Evolutionary conservation across 176 grass and related monocot genomes (phyloP).

Genomic region (Carex myosuroides): DNA sequence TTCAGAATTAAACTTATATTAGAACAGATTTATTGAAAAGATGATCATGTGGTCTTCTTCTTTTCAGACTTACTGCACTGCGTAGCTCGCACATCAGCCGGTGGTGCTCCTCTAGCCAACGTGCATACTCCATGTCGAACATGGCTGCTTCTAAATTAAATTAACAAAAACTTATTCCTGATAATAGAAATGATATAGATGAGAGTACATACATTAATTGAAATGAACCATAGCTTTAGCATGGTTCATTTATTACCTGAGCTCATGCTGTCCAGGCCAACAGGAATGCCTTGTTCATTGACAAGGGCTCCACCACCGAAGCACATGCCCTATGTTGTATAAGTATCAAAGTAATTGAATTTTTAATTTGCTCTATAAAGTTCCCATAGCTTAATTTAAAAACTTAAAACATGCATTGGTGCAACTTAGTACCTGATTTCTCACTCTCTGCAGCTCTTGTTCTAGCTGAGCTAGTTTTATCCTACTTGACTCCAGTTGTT

Average conservation of each 20-base stretch:
- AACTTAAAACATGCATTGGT: neutral
- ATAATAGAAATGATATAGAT: neutral
- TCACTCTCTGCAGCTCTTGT: conserved; percentile 71
- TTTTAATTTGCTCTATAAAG: neutral
- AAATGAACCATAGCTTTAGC: neutral
- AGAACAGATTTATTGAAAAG: neutral
- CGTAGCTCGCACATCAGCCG: conserved; percentile 74
- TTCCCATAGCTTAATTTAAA: neutral
- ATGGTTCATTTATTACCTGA: conserved; percentile 27
- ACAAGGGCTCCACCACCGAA: conserved; percentile 35
- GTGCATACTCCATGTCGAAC: conserved; percentile 78
- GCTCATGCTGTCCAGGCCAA: conserved; percentile 51
- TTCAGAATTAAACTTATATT: neutral
- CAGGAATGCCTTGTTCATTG: conserved; percentile 37
- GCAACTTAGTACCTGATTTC: conserved; percentile 50
- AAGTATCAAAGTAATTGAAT: neutral
- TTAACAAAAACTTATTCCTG: neutral
- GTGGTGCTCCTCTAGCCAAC: conserved; percentile 89
- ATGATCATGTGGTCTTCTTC: neutral
- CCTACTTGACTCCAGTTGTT: conserved; percentile 87
- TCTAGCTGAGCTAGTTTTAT: conserved; percentile 85
- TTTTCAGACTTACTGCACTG: conserved; percentile 29
- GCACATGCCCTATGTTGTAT: conserved; percentile 35
- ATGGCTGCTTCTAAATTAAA: conserved; percentile 45
- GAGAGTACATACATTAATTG: neutral